Conservation (phyloP, 1,284 basidiomycete genomes). For the Termitomyces sp. region DNA sequence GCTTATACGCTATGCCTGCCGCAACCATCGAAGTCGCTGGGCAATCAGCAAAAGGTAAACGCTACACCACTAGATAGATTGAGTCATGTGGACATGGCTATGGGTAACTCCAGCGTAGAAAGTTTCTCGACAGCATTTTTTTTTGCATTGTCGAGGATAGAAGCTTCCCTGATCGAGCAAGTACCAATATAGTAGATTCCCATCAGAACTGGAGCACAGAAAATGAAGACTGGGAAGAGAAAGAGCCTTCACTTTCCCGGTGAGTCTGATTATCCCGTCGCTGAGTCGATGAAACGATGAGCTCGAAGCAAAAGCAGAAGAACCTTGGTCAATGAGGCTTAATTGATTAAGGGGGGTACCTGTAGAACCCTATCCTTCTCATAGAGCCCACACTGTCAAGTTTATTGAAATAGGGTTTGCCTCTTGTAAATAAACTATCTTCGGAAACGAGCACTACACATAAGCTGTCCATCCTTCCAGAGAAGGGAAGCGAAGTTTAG, state of each 20-base stretch:
- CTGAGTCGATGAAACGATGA: not conserved
- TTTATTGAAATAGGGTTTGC: not conserved
- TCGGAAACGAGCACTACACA: no score
- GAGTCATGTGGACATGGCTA: not conserved
- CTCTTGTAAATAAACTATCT: not conserved
- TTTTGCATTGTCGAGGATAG: not conserved
- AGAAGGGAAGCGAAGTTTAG: not conserved
- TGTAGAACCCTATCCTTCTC: not conserved
- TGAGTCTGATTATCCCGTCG: not conserved
- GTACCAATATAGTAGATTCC: not conserved
- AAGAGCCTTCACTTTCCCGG: not conserved
- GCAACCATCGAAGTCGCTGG: not conserved
- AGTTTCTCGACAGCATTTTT: not conserved
- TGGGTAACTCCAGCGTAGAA: not conserved
- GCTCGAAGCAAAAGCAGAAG: not conserved
- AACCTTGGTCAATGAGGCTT: not conserved
- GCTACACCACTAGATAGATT: not conserved
- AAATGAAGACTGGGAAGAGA: not conserved
- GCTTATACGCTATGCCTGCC: not conserved
- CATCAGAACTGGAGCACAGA: not conserved
- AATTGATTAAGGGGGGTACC: not conserved
- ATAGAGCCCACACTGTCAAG: not conserved
- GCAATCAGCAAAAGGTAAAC: not conserved
- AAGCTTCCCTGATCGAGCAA: not conserved
- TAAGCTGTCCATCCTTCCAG: not conserved